Evolutionary conservation across 2,329 filamentous ascomycete species (phyloP).

Genomic region (Verticillium nubilum): DNA sequence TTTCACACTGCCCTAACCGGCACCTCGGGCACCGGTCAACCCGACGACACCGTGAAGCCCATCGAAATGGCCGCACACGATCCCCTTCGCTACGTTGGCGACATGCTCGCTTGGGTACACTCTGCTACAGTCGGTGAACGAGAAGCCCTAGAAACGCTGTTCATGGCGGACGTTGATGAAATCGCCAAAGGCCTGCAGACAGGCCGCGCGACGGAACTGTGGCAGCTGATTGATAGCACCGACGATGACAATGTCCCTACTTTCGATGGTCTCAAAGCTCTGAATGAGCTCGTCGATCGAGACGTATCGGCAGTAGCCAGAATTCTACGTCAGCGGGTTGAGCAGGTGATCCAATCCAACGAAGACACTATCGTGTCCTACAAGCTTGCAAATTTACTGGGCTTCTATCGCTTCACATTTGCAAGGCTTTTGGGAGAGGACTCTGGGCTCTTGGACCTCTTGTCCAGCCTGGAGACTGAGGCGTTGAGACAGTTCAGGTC

Average conservation of each 20-base stretch:
- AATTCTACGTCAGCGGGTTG: constrained; percentile 81
- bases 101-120: constrained; percentile 97
- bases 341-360: constrained; percentile 88
- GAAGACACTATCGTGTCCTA: constrained; percentile 86
- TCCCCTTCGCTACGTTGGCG: constrained; percentile 82
- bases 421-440: constrained; percentile 66
- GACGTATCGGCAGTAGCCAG: constrained; percentile 77
- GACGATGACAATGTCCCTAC: constrained; percentile 43
- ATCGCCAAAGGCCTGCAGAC: constrained; percentile 77
- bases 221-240: constrained; percentile 62
- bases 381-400: constrained; percentile 81
- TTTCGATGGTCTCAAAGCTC: constrained; percentile 76
- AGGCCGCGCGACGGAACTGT: constrained; percentile 77
- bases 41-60: constrained; percentile 67
- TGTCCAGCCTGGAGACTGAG: constrained; percentile 65
- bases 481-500: constrained; percentile 78
- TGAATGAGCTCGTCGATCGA: constrained; percentile 82
- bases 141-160: constrained; percentile 86
- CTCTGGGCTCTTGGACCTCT: constrained; percentile 64
- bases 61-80: constrained; percentile 95
- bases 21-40: constrained; percentile 48
- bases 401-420: constrained; percentile 86
- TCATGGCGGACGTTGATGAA: constrained; percentile 85
- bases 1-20: constrained; percentile 89
- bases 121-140: constrained; percentile 90